Evolutionary conservation across 768 basidiomycete genomes (phyloP).

Genomic region (Pisolithus orientalis): DNA sequence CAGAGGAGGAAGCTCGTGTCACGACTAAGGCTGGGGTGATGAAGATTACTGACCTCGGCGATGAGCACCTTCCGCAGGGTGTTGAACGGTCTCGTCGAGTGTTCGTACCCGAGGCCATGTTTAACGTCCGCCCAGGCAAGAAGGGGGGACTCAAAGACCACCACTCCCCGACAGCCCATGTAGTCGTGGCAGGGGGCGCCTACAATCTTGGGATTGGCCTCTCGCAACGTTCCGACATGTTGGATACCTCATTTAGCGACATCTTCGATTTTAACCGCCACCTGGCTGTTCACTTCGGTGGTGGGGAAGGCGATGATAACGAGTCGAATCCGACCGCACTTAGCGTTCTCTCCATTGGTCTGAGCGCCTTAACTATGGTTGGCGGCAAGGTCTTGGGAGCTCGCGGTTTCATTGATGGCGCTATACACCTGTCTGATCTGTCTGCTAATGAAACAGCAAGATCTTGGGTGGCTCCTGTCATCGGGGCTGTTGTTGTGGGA

Average conservation of each 20-base stretch:
- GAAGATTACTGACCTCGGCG: constrained; percentile 61
- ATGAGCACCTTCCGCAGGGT: constrained; percentile 70
- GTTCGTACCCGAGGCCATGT: constrained; percentile 99
- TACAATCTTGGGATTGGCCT: constrained; percentile 81
- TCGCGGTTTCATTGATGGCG: constrained; percentile 70
- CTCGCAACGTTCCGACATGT: constrained; percentile 67
- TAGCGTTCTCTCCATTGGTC: constrained; percentile 65
- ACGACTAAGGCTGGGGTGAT: constrained; percentile 61
- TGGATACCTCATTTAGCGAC: constrained; percentile 77
- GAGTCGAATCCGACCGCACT: constrained; percentile 53
- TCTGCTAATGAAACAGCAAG: constrained; percentile 74
- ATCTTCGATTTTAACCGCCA: constrained; percentile 83
- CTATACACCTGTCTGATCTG: constrained; percentile 69
- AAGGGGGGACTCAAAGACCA: constrained; percentile 33
- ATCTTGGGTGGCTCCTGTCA: constrained; percentile 81
- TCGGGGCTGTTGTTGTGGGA: constrained; percentile 73
- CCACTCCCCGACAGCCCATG: constrained; percentile 33
- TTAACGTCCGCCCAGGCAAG: constrained; percentile 49
- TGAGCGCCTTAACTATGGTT: constrained; percentile 87
- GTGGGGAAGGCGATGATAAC: constrained; percentile 32
- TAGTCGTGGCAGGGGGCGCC: constrained; percentile 70
- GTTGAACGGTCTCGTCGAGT: constrained; percentile 78
- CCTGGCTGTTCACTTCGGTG: constrained; percentile 65
- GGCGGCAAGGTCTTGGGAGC: constrained; percentile 77
- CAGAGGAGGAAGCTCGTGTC: constrained; percentile 78